Percentiles rank a stretch among this genome's conserved stretches.
These are phyloP conservation scores for Volvariella surrecta DNA, from an alignment of 1,284 basidiomycete genomes.

Conservation along the genomic window DNA sequence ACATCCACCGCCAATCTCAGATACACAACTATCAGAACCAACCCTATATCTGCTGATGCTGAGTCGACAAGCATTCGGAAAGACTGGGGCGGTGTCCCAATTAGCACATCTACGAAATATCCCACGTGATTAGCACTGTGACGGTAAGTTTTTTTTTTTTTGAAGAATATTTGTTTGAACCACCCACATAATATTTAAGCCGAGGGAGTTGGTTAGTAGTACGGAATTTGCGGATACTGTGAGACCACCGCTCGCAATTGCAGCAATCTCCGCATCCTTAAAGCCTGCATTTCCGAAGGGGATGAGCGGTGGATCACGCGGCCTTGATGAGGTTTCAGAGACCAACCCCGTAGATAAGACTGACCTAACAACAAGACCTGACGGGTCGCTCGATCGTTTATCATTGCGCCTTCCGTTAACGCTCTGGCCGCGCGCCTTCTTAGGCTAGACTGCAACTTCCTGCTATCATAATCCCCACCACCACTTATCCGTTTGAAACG, in stretches of 20 bases:
- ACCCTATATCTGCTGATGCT: constrained; percentile 83
- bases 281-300: too few species aligned
- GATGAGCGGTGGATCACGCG: too few species aligned
- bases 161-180: neutral
- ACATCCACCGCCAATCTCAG: constrained; percentile 36
- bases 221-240: constrained; percentile 14
- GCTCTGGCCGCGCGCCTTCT: too few species aligned
- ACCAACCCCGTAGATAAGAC: too few species aligned
- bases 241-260: too few species aligned
- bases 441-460: too few species aligned
- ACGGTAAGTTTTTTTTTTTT: neutral
- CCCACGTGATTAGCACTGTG: constrained; percentile 36
- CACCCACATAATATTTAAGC: constrained; percentile 62
- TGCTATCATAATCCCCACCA: constrained; percentile 16
- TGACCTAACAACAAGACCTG: constrained; percentile 38
- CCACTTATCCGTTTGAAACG: constrained; percentile 68
- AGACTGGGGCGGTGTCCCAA: constrained; percentile 68
- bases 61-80: constrained; percentile 81
- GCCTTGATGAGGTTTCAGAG: too few species aligned
- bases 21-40: constrained; percentile 47
- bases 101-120: constrained; percentile 66
- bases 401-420: too few species aligned
- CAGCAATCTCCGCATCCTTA: too few species aligned
- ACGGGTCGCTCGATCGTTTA: too few species aligned
- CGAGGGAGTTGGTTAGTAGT: constrained; percentile 51